Percentiles rank a stretch among this genome's conserved stretches.
These are phyloP conservation scores for Fusarium austroafricanum DNA, from an alignment of 2,329 filamentous ascomycete species.

Conservation along the genomic window DNA sequence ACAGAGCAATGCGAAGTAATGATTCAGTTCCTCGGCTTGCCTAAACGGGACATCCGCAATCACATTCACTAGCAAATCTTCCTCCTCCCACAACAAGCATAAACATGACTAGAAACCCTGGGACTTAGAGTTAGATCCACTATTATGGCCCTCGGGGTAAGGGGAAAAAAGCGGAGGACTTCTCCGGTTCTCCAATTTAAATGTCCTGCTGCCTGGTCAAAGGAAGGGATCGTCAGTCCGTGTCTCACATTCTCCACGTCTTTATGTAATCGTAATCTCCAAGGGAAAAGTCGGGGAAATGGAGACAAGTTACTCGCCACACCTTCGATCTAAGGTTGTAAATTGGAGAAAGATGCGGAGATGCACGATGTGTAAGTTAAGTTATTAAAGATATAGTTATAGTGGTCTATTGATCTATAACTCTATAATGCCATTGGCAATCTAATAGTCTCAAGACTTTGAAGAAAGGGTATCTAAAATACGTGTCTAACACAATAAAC, in stretches of 20 bases:
- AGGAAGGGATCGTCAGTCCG: neutral
- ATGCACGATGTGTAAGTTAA: neutral
- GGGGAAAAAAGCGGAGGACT: neutral
- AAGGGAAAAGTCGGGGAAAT: slow-evolving; percentile 5
- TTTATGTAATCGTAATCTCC: slow-evolving; percentile 7
- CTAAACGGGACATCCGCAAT: neutral
- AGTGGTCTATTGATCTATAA: slow-evolving; percentile 24
- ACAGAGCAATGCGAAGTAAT: neutral
- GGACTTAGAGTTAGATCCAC: neutral
- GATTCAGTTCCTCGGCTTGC: slow-evolving; percentile 6
- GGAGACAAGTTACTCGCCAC: neutral
- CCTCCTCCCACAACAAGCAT: no score
- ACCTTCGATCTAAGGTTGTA: neutral
- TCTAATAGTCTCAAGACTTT: slow-evolving; percentile 11
- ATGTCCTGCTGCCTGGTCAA: neutral
- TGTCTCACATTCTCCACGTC: neutral
- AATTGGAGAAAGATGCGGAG: slow-evolving; percentile 9
- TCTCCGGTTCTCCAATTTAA: slow-evolving; percentile 14
- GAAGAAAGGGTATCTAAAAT: slow-evolving; percentile 28
- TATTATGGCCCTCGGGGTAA: slow-evolving; percentile 1
- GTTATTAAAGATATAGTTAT: neutral
- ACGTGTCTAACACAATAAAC: neutral
- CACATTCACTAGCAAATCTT: no score
- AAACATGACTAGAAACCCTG: neutral
- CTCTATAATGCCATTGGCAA: slow-evolving; percentile 14